phyloP scores from a whole-genome alignment of 371 early-diverging fungal genomes.

The Blastocladiella emersonii region DNA sequence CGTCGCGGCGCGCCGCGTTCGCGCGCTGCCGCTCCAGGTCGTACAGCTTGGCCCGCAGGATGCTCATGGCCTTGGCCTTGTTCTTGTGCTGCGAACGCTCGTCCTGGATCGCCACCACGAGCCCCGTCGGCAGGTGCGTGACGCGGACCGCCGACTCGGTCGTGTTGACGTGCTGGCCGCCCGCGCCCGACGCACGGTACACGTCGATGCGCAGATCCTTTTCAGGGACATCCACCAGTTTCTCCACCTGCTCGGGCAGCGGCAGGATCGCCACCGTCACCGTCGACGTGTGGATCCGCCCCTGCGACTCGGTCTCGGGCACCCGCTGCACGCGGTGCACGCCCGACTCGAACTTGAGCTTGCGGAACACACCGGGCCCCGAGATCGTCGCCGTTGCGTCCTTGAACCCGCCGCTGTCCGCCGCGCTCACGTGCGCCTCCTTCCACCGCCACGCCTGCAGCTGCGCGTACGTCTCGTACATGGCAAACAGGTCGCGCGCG shows the following conservation, averaged over 20 bases:
- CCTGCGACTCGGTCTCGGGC: conserved; percentile 67
- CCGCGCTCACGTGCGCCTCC: conserved; percentile 28
- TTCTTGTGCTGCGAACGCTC: conserved; percentile 86
- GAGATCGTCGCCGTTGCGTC: conserved; percentile 46
- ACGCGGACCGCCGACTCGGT: conserved; percentile 91
- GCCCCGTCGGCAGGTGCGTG: conserved; percentile 82
- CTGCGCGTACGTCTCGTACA: conserved; percentile 62
- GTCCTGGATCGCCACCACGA: conserved; percentile 75
- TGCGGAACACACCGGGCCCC: conserved; percentile 57
- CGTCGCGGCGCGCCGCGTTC: conserved; percentile 38
- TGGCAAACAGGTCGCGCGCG: conserved; percentile 49
- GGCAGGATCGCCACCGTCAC: conserved; percentile 72
- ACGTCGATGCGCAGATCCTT: conserved; percentile 59
- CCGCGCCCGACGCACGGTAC: conserved; percentile 64
- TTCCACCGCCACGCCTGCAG: conserved; percentile 55
- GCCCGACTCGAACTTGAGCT: conserved; percentile 49
- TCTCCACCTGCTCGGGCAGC: conserved; percentile 45
- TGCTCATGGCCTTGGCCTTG: conserved; percentile 68
- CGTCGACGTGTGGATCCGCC: conserved; percentile 75
- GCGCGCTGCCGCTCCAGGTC: conserved; percentile 50
- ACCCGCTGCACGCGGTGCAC: conserved; percentile 57
- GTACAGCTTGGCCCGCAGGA: conserved; percentile 63
- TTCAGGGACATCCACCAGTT: conserved; percentile 41
- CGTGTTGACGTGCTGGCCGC: conserved; percentile 88
- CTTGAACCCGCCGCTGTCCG: conserved; percentile 39